These are phyloP conservation scores for Diaporthe humulicola DNA, from an alignment of 2,329 filamentous ascomycete genomes.

Conservation along the genomic window DNA sequence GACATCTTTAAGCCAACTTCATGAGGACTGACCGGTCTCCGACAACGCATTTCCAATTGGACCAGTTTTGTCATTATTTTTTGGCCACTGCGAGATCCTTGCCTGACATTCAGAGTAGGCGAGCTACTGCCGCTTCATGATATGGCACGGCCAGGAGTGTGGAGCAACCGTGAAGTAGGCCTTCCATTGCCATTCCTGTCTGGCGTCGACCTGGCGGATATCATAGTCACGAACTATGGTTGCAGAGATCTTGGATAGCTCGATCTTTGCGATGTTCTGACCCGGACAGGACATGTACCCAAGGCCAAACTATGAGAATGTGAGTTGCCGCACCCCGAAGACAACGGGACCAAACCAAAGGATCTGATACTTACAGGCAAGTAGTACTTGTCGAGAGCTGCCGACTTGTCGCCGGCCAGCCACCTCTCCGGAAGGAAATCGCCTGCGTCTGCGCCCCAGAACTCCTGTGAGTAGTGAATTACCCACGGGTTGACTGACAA, in stretches of 20 bases:
- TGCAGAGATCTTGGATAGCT: conserved; percentile 40
- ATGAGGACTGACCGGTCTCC: neutral
- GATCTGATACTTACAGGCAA: conserved; percentile 24
- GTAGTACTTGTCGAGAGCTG: conserved; percentile 39
- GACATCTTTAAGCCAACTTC: neutral
- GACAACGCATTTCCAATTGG: neutral
- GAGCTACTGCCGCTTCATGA: conserved; percentile 31
- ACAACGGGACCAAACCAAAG: conserved; percentile 37
- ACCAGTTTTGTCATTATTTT: neutral
- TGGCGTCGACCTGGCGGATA: conserved; percentile 37
- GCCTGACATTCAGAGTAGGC: neutral
- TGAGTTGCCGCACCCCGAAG: neutral
- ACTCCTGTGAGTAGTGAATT: conserved; percentile 46
- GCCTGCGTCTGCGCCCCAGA: conserved; percentile 43
- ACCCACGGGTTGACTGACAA: conserved; percentile 45
- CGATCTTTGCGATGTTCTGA: conserved; percentile 40
- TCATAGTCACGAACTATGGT: conserved; percentile 40
- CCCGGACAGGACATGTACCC: conserved; percentile 40
- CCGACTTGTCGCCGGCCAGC: conserved; percentile 39
- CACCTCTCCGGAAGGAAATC: conserved; percentile 45
- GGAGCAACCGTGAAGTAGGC: conserved; percentile 39
- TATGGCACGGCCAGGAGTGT: conserved; percentile 39
- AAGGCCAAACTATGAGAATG: conserved; percentile 28
- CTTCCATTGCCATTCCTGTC: conserved; percentile 39
- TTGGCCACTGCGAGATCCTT: neutral